Conservation (phyloP, 2,329 filamentous ascomycete genomes). For the Sporothrix brasiliensis region DNA sequence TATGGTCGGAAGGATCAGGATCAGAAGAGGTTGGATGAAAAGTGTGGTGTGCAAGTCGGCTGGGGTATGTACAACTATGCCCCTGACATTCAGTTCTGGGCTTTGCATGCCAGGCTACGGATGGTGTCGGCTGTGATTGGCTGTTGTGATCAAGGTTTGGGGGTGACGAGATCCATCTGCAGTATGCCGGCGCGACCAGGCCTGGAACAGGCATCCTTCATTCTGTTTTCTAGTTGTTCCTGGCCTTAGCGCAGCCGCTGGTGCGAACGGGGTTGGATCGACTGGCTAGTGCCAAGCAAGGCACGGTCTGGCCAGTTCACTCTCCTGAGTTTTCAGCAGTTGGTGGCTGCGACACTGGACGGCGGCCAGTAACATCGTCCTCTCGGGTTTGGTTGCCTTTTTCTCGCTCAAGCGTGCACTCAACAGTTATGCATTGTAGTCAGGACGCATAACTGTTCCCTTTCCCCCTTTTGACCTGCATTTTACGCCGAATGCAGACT, state of each 20-base stretch:
- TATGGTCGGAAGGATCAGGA: not conserved
- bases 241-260: conserved; percentile 22
- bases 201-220: too few species aligned
- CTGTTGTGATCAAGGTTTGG: not conserved
- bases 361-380: not conserved
- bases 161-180: conserved; percentile 7
- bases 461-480: conserved; percentile 5
- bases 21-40: not conserved
- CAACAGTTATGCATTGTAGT: not conserved
- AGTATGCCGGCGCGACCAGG: not conserved
- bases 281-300: not conserved
- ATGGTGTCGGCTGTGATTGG: not conserved
- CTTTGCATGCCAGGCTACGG: conserved; percentile 20
- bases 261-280: not conserved
- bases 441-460: not conserved
- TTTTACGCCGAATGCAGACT: not conserved
- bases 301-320: not conserved
- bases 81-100: not conserved
- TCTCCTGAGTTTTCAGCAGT: not conserved
- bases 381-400: not conserved
- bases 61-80: not conserved
- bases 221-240: not conserved
- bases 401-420: not conserved
- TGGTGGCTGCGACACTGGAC: not conserved
- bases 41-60: not conserved